Evolutionary conservation across 108 stramenopile genomes (phyloP).

Genomic region (Nitzschia inconspicua): DNA sequence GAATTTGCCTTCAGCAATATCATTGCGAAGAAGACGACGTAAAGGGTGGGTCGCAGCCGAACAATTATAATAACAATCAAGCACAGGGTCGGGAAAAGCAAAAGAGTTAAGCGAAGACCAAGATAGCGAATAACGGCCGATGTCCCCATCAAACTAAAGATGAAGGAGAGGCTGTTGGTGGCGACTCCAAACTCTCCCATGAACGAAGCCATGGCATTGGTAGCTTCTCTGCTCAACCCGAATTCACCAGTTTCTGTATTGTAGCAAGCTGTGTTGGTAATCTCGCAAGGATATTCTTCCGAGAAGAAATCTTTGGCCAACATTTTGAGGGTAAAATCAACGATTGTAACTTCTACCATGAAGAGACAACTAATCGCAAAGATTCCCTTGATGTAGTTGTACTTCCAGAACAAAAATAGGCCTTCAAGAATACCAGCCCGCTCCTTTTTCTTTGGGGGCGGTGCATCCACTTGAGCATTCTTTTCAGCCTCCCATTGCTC

Average conservation of each 20-base stretch:
- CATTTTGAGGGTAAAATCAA: constrained; percentile 97
- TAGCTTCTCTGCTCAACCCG: constrained; percentile 72
- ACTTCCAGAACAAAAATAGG: constrained; percentile 80
- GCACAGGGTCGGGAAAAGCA: constrained; percentile 91
- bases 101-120: constrained; percentile 84
- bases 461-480: no score
- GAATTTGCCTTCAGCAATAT: constrained; percentile 94
- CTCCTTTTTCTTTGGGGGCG: constrained; percentile 52
- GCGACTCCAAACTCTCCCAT: constrained; percentile 97
- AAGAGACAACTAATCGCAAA: constrained; percentile 96
- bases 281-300: constrained; percentile 82
- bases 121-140: constrained; percentile 92
- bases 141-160: constrained; percentile 92
- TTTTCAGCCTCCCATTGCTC: constrained; percentile 12
- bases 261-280: constrained; percentile 60
- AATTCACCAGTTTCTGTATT: constrained; percentile 55
- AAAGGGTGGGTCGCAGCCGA: constrained; percentile 75
- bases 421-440: constrained; percentile 93
- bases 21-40: constrained; percentile 94
- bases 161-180: constrained; percentile 90
- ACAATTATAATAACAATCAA: constrained; percentile 81
- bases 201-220: constrained; percentile 86
- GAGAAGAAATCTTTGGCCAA: constrained; percentile 87
- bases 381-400: constrained; percentile 97
- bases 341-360: constrained; percentile 98